Base-by-base conservation (phyloP, 1,284 basidiomycete genomes). In the Fistulinella staudtii region DNA sequence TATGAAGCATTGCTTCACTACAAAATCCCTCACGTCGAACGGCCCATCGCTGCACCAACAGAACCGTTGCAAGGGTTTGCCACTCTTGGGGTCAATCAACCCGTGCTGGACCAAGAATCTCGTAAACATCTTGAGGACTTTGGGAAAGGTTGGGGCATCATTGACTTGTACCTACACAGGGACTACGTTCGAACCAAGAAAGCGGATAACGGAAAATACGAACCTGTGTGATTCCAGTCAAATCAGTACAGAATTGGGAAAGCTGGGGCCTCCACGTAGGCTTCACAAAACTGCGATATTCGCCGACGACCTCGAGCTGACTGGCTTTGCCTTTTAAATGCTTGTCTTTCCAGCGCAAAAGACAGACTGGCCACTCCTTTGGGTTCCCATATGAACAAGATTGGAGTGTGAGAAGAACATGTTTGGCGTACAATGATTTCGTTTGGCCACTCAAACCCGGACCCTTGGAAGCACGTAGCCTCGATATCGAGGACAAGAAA, bases 211-310 rank as follows among this genome's bases (percentile, higher is more conserved):
- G 21, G 29, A 47, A 53, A 42, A 37, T 14, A 67, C 74, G 50
- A 50, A 93, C 91, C 75, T 98, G 94, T 13, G 82, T 85, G 46
- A 99, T 93, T 13, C 93, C 93, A 5, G 95, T 99, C 39, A 99
- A 73, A 25, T 79, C 66, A 4, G 75, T 89, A 65, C 94, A 98
- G 63, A 96, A 99, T 15, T 77, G 68, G 14, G 88, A 85, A 8
- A 99, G 74, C 37, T 66, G 71, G 0, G 93, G 93, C 37, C 78
- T 73, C 89, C 92, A 97, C 3, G 82, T 85, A 6, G 95, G 95
- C 56, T 75, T 79, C 34, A 97, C 92, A 62, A 89, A 96, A 51
- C 81, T 85, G 52, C 89, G 84, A 69, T 94, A 98, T 58, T 89
- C 85, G 56, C 82, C 84, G 20, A 82, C 73, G 31, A 86, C 68